phyloP scores from a whole-genome alignment of 495 filamentous ascomycete genomes.

The Penicillium diatomitis region DNA sequence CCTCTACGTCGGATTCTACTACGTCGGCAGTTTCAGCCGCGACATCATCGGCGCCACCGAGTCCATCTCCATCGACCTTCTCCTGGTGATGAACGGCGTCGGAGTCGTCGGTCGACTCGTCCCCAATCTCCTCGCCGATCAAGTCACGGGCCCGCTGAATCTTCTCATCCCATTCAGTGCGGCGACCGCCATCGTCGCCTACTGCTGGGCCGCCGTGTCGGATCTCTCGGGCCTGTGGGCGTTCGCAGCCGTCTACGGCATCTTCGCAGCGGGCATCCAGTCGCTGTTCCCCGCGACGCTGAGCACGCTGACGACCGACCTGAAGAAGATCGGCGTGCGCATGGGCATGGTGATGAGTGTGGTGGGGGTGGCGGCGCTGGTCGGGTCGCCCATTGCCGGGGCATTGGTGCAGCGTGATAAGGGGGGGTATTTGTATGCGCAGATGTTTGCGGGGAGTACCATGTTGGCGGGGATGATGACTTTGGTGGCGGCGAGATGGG shows the following conservation, averaged over 20 bases:
- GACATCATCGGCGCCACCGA: slow-evolving; percentile 47
- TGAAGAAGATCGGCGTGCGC: slow-evolving; percentile 58
- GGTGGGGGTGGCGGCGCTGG: slow-evolving; percentile 60
- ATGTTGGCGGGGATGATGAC: slow-evolving; percentile 42
- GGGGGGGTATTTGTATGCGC: slow-evolving; percentile 48
- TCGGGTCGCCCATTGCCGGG: slow-evolving; percentile 68
- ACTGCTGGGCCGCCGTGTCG: slow-evolving; percentile 54
- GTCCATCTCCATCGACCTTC: slow-evolving; percentile 50
- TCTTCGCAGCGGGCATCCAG: slow-evolving; percentile 58
- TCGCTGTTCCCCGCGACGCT: slow-evolving; percentile 53
- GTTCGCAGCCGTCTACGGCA: slow-evolving; percentile 54
- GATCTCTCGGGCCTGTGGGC: slow-evolving; percentile 43
- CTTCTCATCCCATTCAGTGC: slow-evolving; percentile 47
- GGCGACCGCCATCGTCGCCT: slow-evolving; percentile 43
- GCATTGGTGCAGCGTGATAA: slow-evolving; percentile 41
- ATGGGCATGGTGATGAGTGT: slow-evolving; percentile 80
- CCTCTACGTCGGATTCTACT: slow-evolving; percentile 70
- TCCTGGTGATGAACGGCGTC: slow-evolving; percentile 66
- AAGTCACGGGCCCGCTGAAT: slow-evolving; percentile 53
- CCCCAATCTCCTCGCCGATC: slow-evolving; percentile 57
- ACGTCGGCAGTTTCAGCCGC: slow-evolving; percentile 54
- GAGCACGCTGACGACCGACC: slow-evolving; percentile 52
- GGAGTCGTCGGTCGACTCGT: slow-evolving; percentile 56
- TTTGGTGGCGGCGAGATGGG: slow-evolving; percentile 38
- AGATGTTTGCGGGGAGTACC: slow-evolving; percentile 41